These are phyloP conservation scores for Teratosphaeria zuluensis DNA, from an alignment of 2,329 filamentous ascomycete genomes.

Conservation along the genomic window DNA sequence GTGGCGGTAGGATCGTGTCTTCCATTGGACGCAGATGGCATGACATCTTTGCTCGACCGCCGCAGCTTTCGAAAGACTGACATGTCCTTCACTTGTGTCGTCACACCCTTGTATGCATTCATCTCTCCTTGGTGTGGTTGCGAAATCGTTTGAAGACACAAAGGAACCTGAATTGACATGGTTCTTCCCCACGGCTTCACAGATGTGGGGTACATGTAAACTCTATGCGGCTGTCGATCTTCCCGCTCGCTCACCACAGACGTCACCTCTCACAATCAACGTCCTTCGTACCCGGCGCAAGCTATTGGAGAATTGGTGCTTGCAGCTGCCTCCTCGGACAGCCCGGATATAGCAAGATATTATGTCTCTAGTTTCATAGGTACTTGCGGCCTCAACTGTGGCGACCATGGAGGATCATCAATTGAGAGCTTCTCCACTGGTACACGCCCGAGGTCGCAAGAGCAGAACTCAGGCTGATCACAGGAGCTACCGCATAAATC, in stretches of 20 bases:
- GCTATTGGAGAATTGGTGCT: background rate
- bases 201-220: background rate
- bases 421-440: conserved; percentile 1
- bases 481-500: background rate
- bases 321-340: background rate
- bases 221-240: background rate
- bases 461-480: background rate
- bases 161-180: background rate
- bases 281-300: too few species aligned
- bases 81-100: conserved; percentile 1
- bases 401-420: background rate
- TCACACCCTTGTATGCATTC: background rate
- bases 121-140: background rate
- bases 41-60: conserved; percentile 11
- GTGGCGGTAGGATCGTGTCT: background rate
- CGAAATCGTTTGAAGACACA: background rate
- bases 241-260: background rate
- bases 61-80: conserved; percentile 11
- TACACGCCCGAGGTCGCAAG: conserved; percentile 1
- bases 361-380: background rate
- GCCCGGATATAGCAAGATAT: background rate
- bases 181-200: background rate
- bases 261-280: background rate
- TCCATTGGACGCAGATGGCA: background rate
- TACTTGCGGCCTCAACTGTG: background rate